Base-by-base conservation (phyloP, 2,329 filamentous ascomycete genomes). In the Venturia effusa region DNA sequence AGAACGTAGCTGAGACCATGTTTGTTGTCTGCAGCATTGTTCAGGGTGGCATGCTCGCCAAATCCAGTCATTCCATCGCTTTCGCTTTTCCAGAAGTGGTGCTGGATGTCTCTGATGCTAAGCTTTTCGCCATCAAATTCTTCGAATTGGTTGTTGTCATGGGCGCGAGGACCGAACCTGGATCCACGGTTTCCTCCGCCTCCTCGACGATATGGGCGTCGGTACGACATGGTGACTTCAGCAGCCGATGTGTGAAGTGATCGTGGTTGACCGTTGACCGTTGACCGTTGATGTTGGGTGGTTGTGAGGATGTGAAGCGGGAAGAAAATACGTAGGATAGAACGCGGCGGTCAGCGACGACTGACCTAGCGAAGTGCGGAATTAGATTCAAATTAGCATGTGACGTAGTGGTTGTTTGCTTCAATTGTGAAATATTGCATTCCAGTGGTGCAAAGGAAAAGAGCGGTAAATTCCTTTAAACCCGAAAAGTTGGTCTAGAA, bases 1-100 rank as follows among this genome's bases (percentile, higher is more conserved):
- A 70, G 43, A 39, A 72, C 54, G 51, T 68, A 70, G 11, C 62
- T 59, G 2, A 72, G 64, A 24, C 60, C 63, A 40, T 67, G 66
- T 10, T 69, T 66, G 13, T 59, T 61, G 4, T 59, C 65, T 8
- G 69, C 66, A 19, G 69, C 67, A 54, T 67, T 66, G 41, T 71
- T 65, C 11, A 63, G 51, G 15, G 64, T 65, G 13, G 54, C 45
- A 19, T 60, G 62, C 17, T 59, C 24, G 24, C 41, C 61, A n/a
- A 62, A 43, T 1, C 45, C 55, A 30, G 54, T 39, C 39, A 40
- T 57, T 30, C 39, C 27, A 30, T 59, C 24, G n/a, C 24, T 45
- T 2, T 41, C 54, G n/a, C 41, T 34, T 15, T 34, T 32, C 54
- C 62, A 64, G 55, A 62, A 64, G 37, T 64, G 62, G 37, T 59